Evolutionary conservation across 2,329 filamentous ascomycete genomes (phyloP).

Genomic region (Colletotrichum musicola): DNA sequence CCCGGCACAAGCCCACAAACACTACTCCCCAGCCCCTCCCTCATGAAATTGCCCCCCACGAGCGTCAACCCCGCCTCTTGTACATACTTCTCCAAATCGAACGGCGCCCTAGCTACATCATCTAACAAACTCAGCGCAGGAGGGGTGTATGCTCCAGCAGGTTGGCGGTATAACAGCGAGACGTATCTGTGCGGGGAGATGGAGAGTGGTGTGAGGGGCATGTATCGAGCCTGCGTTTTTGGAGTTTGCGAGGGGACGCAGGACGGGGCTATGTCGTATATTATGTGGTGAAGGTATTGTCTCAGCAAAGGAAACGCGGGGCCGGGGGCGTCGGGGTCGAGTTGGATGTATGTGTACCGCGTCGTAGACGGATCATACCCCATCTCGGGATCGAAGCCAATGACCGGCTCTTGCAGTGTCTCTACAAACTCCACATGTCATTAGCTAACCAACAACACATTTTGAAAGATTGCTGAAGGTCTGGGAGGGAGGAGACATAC

Average conservation of each 20-base stretch:
- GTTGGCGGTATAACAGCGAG: conserved; percentile 1
- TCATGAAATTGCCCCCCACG: conserved; percentile 8
- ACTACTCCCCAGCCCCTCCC: neutral
- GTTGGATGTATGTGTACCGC: conserved; percentile 16
- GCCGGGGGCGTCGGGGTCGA: conserved; percentile 16
- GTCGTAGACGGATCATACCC: neutral
- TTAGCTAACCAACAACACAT: too few species aligned
- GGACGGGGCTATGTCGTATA: conserved; percentile 1
- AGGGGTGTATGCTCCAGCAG: neutral
- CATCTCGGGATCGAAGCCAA: neutral
- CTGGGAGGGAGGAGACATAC: neutral
- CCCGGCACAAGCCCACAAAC: neutral
- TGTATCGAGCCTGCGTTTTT: neutral
- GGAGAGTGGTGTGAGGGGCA: neutral
- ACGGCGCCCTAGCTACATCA: conserved; percentile 7
- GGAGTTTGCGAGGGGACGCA: neutral
- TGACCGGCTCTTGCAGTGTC: conserved; percentile 1
- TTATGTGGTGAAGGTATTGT: neutral
- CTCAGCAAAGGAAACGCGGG: neutral
- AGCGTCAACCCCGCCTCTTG: neutral
- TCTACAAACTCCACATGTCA: neutral
- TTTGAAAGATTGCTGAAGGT: neutral
- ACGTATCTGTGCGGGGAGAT: neutral
- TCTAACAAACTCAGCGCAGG: neutral
- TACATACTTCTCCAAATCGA: neutral